phyloP scores from a whole-genome alignment of 2,329 filamentous ascomycete genomes.

The Curvularia sp. region DNA sequence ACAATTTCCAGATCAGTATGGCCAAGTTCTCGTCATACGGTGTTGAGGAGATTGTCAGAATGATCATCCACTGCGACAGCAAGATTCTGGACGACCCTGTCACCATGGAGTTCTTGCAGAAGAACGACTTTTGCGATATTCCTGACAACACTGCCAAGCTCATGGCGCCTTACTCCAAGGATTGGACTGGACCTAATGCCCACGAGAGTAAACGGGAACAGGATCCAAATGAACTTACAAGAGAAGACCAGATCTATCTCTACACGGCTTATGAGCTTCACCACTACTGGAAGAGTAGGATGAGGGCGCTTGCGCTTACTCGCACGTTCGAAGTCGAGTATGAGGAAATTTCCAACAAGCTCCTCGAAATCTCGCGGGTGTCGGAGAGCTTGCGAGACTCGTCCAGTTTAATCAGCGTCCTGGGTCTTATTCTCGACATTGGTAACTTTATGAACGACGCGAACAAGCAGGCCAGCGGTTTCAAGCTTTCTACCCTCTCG shows the following conservation, averaged over 20 bases:
- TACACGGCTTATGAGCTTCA: constrained; percentile 93
- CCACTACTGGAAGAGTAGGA: constrained; percentile 98
- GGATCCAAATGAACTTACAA: constrained; percentile 85
- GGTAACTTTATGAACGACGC: constrained; percentile 99
- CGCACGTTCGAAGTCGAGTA: constrained; percentile 87
- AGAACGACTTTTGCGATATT: constrained; percentile 90
- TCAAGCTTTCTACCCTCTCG: constrained; percentile 94
- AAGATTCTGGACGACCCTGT: constrained; percentile 88
- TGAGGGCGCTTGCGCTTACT: constrained; percentile 86
- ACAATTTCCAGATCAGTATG: constrained; percentile 72
- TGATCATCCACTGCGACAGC: constrained; percentile 93
- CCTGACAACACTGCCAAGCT: constrained; percentile 88
- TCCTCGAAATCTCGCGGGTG: constrained; percentile 83
- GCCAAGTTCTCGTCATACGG: constrained; percentile 88
- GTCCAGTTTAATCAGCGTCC: constrained; percentile 91
- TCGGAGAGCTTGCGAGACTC: constrained; percentile 91
- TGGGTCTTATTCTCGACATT: constrained; percentile 94
- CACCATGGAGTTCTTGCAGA: constrained; percentile 95
- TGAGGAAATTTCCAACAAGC: constrained; percentile 84
- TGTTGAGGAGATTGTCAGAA: constrained; percentile 84
- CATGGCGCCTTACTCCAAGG: constrained; percentile 94
- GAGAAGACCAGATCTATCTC: constrained; percentile 94
- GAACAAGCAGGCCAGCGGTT: constrained; percentile 96
- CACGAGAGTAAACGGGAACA: constrained; percentile 78
- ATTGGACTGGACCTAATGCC: constrained; percentile 91